Conservation (phyloP, 2,329 filamentous ascomycete species). For the Fusarium piperis region DNA sequence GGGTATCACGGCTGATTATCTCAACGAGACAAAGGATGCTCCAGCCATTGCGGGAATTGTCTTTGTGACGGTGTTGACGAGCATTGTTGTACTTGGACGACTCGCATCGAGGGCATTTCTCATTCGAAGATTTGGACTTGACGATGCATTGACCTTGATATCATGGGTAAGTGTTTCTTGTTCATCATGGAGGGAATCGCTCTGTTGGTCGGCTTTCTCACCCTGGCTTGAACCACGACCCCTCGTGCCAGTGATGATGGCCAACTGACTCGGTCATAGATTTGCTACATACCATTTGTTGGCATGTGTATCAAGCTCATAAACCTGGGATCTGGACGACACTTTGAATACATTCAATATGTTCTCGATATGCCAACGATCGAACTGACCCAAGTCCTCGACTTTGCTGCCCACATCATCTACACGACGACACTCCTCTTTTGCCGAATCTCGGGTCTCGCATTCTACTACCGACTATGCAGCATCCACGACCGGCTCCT, state of each 20-base stretch:
- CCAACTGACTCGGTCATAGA: constrained; percentile 30
- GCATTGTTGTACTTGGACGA: constrained; percentile 47
- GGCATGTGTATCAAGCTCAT: constrained; percentile 56
- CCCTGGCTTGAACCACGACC: background rate
- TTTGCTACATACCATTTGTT: constrained; percentile 54
- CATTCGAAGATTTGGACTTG: constrained; percentile 50
- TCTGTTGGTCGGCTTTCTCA: background rate
- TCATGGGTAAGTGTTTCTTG: constrained; percentile 45
- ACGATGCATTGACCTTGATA: constrained; percentile 50
- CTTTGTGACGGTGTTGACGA: constrained; percentile 48
- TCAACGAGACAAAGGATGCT: constrained; percentile 50
- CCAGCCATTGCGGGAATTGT: constrained; percentile 53
- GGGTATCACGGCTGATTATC: constrained; percentile 46
- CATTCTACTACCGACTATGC: constrained; percentile 60
- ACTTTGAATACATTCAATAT: constrained; percentile 57
- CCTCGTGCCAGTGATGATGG: background rate
- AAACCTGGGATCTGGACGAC: constrained; percentile 57
- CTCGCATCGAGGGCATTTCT: constrained; percentile 49
- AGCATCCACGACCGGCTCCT: constrained; percentile 49
- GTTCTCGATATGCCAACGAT: constrained; percentile 54
- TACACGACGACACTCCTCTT: constrained; percentile 61
- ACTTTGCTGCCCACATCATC: constrained; percentile 61
- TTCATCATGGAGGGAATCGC: background rate
- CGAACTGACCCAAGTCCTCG: constrained; percentile 56
- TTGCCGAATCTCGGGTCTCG: constrained; percentile 61